phyloP scores from a whole-genome alignment of 1,284 basidiomycete genomes.

The Trametes polyzona region DNA sequence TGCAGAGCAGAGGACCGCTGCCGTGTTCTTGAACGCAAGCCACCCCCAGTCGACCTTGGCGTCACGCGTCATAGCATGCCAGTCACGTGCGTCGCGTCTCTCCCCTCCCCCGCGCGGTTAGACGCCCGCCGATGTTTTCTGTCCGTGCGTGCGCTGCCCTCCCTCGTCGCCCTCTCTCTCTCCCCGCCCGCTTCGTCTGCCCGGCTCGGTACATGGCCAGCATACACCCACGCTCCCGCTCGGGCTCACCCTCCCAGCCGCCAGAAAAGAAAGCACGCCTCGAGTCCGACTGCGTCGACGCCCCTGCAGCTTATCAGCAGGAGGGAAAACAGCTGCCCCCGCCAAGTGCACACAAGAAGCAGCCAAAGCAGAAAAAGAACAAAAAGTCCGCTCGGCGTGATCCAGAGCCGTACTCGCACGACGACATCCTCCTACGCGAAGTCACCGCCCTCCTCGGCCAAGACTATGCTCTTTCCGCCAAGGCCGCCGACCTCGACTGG shows the following conservation, averaged over 20 bases:
- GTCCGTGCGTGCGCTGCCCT: neutral
- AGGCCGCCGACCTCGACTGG: slow-evolving; percentile 55
- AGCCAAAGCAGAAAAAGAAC: slow-evolving; percentile 29
- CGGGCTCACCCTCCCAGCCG: slow-evolving; percentile 5
- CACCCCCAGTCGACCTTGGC: neutral
- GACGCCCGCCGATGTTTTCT: slow-evolving; percentile 10
- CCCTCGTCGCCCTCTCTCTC: neutral
- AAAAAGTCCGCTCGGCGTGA: slow-evolving; percentile 34
- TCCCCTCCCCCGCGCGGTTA: neutral
- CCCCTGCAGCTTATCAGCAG: slow-evolving; percentile 7
- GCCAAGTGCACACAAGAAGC: slow-evolving; percentile 19
- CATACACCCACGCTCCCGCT: slow-evolving; percentile 18
- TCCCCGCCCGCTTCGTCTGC: neutral
- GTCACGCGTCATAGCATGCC: slow-evolving; percentile 11
- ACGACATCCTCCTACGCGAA: slow-evolving; percentile 80
- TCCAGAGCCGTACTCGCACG: slow-evolving; percentile 69
- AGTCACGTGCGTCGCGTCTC: slow-evolving; percentile 26
- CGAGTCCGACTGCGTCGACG: slow-evolving; percentile 17
- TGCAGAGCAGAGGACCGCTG: neutral
- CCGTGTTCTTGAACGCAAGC: neutral
- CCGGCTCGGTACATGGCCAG: slow-evolving; percentile 11
- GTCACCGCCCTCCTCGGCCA: slow-evolving; percentile 69
- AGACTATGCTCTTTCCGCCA: slow-evolving; percentile 55
- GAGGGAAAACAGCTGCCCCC: slow-evolving; percentile 12
- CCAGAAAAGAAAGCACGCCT: slow-evolving; percentile 47